Conservation (phyloP, 768 basidiomycete genomes). For the Boletus pseudo-olivaceus region DNA sequence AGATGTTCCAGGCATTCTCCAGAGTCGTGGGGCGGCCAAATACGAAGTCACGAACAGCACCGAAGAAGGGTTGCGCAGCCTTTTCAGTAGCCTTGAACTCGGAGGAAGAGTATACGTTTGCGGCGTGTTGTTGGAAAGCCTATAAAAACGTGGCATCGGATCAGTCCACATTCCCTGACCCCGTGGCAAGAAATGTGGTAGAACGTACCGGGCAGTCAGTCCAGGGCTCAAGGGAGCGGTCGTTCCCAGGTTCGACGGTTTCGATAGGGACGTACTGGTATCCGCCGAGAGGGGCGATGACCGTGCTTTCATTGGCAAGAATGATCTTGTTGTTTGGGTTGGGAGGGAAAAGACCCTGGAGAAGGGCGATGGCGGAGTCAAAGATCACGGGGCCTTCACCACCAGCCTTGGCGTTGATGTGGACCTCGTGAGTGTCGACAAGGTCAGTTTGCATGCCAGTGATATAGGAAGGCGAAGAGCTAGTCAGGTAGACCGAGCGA, state of each 20-base stretch:
- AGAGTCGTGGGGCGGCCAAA: conserved; percentile 64
- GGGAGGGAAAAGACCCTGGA: conserved; percentile 88
- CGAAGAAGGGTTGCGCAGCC: conserved; percentile 64
- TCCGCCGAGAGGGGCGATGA: conserved; percentile 72
- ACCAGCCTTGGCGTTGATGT: conserved; percentile 77
- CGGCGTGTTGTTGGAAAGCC: conserved; percentile 65
- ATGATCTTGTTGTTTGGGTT: conserved; percentile 64
- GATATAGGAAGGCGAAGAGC: conserved; percentile 67
- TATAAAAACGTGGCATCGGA: conserved; percentile 23
- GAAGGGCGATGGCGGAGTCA: conserved; percentile 79
- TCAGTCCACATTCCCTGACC: conserved; percentile 6
- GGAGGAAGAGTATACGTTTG: conserved; percentile 54
- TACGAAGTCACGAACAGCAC: conserved; percentile 62
- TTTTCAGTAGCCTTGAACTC: conserved; percentile 62
- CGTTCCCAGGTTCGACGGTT: conserved; percentile 82
- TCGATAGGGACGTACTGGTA: conserved; percentile 89
- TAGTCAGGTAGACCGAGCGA: conserved; percentile 63
- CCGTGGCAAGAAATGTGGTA: not conserved
- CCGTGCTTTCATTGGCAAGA: conserved; percentile 72
- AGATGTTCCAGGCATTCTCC: conserved; percentile 77
- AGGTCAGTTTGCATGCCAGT: conserved; percentile 61
- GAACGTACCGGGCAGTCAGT: conserved; percentile 51
- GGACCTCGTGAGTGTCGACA: conserved; percentile 70
- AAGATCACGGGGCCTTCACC: conserved; percentile 84
- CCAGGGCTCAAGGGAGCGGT: conserved; percentile 83